Evolutionary conservation across 176 grass and related monocot species (phyloP), one percentile per base, ranked within the genome.

Genomic region (Hordeum marinum): DNA sequence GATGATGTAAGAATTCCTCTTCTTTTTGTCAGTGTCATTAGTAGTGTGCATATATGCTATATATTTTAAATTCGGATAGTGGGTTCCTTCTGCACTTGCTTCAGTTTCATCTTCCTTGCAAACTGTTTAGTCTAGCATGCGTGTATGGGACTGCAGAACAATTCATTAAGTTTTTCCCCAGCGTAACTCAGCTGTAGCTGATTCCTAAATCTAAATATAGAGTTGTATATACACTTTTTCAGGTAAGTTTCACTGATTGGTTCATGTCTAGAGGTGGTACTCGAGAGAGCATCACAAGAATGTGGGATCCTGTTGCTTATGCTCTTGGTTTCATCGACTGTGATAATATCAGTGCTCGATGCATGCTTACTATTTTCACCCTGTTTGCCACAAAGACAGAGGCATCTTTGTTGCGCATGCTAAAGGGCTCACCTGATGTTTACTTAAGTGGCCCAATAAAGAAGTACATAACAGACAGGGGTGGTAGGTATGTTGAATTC

Each of bases 281-380:
- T 77, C 89, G 96, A 20, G 80, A 72, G 72, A 98, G 96, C 83
- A 98, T 98, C 39, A 82, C 66, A 45, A 93, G 91, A 88, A 89
- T 98, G 91, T 98, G 96, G 96, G 96, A 98, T 91, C 96, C 96
- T 60, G 96, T 98, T 94, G 96, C 96, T 78, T 98, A 95, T 52
- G 96, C 96, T 83, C 80, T 98, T 76, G 96, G 96, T 82, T 98
- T 98, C 84, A 98, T 98, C 65, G 93, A 98, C 85, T 98, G 96
- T 83, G 96, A 98, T 85, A 98, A 98, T 90, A 98, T 98, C 63
- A 98, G 96, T 93, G 96, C 96, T 26, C 88, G 96, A 63, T 98
- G 96, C 82, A 98, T 98, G 96, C 89, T 98, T 85, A 98, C 96
- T 35, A 98, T 98, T 76, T 98, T 98, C 80, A 89, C 93, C 31